Evolutionary conservation across 805 yeast genomes (phyloP).

Genomic region (Wickerhamomyces canadensis): DNA sequence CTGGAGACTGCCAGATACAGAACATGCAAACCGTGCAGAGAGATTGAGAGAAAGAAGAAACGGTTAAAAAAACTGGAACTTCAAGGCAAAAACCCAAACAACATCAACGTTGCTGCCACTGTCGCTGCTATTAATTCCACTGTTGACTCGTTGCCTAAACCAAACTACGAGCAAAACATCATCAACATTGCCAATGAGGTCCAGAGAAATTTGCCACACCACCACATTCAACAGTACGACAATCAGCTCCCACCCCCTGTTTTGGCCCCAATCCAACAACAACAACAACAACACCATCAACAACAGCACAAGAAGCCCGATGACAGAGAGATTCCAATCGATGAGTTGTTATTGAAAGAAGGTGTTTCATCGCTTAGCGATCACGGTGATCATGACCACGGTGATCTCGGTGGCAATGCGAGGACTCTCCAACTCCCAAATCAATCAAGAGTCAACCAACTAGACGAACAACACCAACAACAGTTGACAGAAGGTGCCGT

Average conservation of each 20-base stretch:
- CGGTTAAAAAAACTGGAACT: slow-evolving; percentile 18
- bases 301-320: slow-evolving; percentile 7
- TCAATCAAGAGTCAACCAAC: slow-evolving; percentile 1
- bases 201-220: slow-evolving; percentile 5
- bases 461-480: slow-evolving; percentile 2
- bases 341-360: slow-evolving; percentile 12
- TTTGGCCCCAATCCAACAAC: slow-evolving; percentile 9
- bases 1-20: slow-evolving; percentile 26
- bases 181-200: slow-evolving; percentile 10
- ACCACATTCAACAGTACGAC: slow-evolving; percentile 4
- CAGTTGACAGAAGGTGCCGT: slow-evolving; percentile 1
- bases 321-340: slow-evolving; percentile 13
- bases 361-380: no score
- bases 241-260: slow-evolving; percentile 5
- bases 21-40: slow-evolving; percentile 26
- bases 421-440: slow-evolving; percentile 1
- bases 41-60: slow-evolving; percentile 22
- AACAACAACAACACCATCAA: no score
- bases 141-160: background rate
- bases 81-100: slow-evolving; percentile 8
- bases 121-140: slow-evolving; percentile 6
- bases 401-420: background rate
- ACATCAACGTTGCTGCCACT: slow-evolving; percentile 4
- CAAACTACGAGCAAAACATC: no score
- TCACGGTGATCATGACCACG: no score